A percentile compares a stretch with the other conserved stretches of the same genome.
Evolutionary conservation across 495 filamentous ascomycete genomes (phyloP).

Genomic region (Tuber calosporum): DNA sequence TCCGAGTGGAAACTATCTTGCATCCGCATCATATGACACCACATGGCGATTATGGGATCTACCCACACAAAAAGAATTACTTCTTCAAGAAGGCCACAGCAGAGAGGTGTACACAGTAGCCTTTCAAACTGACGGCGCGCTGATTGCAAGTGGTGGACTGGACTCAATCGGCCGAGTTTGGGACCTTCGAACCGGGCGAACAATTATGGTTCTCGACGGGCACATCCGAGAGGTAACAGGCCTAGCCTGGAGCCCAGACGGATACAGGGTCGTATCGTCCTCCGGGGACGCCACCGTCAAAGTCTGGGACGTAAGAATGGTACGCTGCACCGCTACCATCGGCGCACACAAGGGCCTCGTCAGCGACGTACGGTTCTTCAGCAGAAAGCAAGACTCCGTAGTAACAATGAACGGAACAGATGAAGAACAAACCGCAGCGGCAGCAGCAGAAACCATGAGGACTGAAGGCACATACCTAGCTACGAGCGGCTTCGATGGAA

Average conservation of each 20-base stretch:
- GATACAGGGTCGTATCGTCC: slow-evolving; percentile 77
- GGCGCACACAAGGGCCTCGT: slow-evolving; percentile 89
- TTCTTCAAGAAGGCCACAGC: slow-evolving; percentile 90
- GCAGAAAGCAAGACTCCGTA: slow-evolving; percentile 50
- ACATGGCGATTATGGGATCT: slow-evolving; percentile 98
- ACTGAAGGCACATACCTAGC: slow-evolving; percentile 84
- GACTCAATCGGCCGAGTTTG: slow-evolving; percentile 94
- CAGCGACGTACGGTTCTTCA: slow-evolving; percentile 88
- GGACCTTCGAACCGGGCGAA: slow-evolving; percentile 90
- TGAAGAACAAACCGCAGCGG: slow-evolving; percentile 45
- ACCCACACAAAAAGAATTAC: slow-evolving; percentile 69
- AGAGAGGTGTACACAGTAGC: slow-evolving; percentile 80
- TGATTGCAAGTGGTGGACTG: slow-evolving; percentile 80
- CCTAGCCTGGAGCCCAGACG: slow-evolving; percentile 85
- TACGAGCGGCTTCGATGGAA: slow-evolving; percentile 85
- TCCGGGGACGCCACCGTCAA: slow-evolving; percentile 95
- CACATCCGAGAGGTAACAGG: slow-evolving; percentile 84
- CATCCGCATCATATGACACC: slow-evolving; percentile 90
- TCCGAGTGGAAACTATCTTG: slow-evolving; percentile 80
- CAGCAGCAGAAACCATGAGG: slow-evolving; percentile 43
- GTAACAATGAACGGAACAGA: slow-evolving; percentile 37
- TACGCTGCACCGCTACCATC: slow-evolving; percentile 70
- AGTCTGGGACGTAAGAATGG: slow-evolving; percentile 92
- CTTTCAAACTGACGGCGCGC: slow-evolving; percentile 83
- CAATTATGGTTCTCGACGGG: slow-evolving; percentile 86